Evolutionary conservation across 352 stramenopile species (phyloP).

Genomic region (Pythium graminicola): DNA sequence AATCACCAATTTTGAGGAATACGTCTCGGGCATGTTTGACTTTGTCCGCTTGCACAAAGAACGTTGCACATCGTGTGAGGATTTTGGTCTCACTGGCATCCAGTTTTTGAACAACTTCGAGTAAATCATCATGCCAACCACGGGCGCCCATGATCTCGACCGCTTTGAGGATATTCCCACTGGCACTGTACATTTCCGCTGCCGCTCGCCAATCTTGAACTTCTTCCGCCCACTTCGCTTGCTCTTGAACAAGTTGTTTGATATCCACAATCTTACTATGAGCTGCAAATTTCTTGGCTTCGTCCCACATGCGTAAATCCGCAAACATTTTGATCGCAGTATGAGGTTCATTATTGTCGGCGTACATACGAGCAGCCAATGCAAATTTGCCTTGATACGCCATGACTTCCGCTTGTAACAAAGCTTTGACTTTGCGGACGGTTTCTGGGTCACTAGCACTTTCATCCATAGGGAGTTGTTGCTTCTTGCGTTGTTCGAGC

Average conservation of each 20-base stretch:
- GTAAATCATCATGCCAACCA: conserved; percentile 81
- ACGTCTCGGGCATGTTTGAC: conserved; percentile 74
- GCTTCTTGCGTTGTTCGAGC: conserved; percentile 71
- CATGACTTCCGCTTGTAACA: conserved; percentile 89
- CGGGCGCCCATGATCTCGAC: conserved; percentile 84
- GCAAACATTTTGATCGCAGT: conserved; percentile 92
- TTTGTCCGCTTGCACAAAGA: conserved; percentile 66
- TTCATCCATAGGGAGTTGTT: conserved; percentile 37
- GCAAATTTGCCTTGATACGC: conserved; percentile 90
- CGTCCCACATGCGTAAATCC: conserved; percentile 90
- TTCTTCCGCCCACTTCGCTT: conserved; percentile 91
- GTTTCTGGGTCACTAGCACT: conserved; percentile 25
- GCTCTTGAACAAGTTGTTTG: conserved; percentile 81
- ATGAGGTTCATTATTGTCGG: conserved; percentile 69
- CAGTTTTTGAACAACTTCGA: conserved; percentile 62
- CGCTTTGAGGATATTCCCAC: conserved; percentile 73
- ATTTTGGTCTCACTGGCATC: conserved; percentile 42
- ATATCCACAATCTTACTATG: conserved; percentile 78
- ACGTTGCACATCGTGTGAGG: conserved; percentile 50
- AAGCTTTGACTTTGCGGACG: conserved; percentile 45
- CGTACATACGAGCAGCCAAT: conserved; percentile 86
- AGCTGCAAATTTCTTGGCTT: conserved; percentile 89
- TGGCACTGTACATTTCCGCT: conserved; percentile 88
- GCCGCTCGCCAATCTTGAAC: conserved; percentile 89
- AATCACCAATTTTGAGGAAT: conserved; percentile 75